Evolutionary conservation across 495 filamentous ascomycete genomes (phyloP).

Genomic region (Rusavskia elegans): DNA sequence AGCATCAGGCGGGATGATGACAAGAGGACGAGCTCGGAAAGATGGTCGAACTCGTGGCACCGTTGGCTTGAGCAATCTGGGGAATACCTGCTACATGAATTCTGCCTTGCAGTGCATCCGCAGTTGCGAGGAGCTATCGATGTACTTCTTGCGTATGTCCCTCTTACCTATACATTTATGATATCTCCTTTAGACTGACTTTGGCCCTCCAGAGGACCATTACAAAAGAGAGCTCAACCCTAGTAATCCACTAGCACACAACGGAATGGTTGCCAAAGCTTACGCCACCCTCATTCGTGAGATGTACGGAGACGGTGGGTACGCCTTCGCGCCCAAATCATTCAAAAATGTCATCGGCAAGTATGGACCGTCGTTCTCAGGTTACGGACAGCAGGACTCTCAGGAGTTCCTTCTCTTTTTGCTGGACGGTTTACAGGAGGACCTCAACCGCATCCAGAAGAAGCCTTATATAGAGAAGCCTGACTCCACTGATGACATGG

Average conservation of each 20-base stretch:
- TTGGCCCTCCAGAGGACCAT: constrained; percentile 32
- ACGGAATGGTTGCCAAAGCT: constrained; percentile 64
- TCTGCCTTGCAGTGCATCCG: constrained; percentile 88
- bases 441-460: constrained; percentile 81
- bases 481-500: constrained; percentile 94
- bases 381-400: constrained; percentile 91
- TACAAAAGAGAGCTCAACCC: constrained; percentile 69
- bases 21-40: constrained; percentile 49
- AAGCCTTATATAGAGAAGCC: constrained; percentile 98
- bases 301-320: constrained; percentile 44
- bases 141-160: constrained; percentile 59
- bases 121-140: constrained; percentile 77
- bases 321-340: constrained; percentile 51
- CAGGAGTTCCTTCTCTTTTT: constrained; percentile 97
- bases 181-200: constrained; percentile 9
- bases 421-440: constrained; percentile 86
- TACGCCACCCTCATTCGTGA: constrained; percentile 60
- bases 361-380: constrained; percentile 71
- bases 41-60: constrained; percentile 51
- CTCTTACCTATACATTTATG: too few relatives aligned
- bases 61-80: constrained; percentile 74
- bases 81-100: constrained; percentile 99
- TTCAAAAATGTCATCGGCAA: constrained; percentile 72
- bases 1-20: constrained; percentile 32
- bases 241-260: constrained; percentile 66